Conservation (phyloP, 495 filamentous ascomycete genomes). For the Patellaria atrata region DNA sequence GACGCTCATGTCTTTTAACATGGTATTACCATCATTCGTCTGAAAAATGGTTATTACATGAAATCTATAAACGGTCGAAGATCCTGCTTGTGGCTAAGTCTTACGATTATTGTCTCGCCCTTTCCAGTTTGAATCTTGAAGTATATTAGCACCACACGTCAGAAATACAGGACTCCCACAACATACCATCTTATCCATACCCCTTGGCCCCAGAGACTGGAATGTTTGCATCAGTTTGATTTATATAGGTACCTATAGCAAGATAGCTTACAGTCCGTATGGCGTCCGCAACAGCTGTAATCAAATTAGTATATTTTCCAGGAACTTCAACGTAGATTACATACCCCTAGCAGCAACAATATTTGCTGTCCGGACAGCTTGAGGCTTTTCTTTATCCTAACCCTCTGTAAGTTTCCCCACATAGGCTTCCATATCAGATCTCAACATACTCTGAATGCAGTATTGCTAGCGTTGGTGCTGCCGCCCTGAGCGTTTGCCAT, state of each 20-base stretch:
- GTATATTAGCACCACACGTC: conserved; percentile 18
- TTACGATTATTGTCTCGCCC: conserved; percentile 84
- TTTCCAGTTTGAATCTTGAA: conserved; percentile 79
- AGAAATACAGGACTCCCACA: neutral
- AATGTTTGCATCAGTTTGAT: conserved; percentile 11
- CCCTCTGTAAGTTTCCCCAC: conserved; percentile 23
- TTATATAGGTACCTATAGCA: neutral
- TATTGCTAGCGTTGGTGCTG: conserved; percentile 45
- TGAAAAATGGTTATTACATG: conserved; percentile 33
- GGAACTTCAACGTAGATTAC: conserved; percentile 12
- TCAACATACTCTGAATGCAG: conserved; percentile 56
- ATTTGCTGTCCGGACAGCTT: conserved; percentile 86
- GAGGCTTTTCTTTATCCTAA: conserved; percentile 96
- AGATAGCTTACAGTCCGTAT: conserved; percentile 57
- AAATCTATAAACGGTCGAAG: conserved; percentile 15
- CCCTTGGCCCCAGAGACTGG: conserved; percentile 55
- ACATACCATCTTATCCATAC: conserved; percentile 91
- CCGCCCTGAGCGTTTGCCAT: conserved; percentile 32
- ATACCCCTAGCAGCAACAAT: conserved; percentile 93
- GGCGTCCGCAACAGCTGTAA: conserved; percentile 80
- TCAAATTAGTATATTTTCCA: conserved; percentile 2
- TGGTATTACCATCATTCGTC: conserved; percentile 98
- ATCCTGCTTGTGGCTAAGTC: conserved; percentile 18
- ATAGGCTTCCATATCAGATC: conserved; percentile 1
- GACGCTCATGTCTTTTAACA: conserved; percentile 96